phyloP scores from a whole-genome alignment of 2,329 filamentous ascomycete genomes.

The Botrytis aclada region DNA sequence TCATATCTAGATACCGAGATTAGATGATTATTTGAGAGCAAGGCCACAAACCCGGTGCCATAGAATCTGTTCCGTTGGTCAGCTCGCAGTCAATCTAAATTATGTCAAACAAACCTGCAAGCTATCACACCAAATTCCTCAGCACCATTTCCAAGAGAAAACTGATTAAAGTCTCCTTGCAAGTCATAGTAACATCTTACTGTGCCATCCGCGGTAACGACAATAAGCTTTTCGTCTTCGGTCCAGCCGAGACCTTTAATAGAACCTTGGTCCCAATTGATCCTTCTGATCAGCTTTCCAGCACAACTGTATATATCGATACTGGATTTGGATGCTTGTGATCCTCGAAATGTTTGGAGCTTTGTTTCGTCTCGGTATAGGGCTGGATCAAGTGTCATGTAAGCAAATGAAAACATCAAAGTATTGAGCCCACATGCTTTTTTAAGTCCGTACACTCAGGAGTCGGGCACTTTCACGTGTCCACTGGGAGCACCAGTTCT shows the following conservation, averaged over 20 bases:
- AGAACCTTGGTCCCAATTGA: conserved; percentile 86
- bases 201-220: conserved; percentile 84
- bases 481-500: not conserved
- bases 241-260: conserved; percentile 94
- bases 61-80: conserved; percentile 61
- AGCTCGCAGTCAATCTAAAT: conserved; percentile 5
- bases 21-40: conserved; percentile 83
- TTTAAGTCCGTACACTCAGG: not conserved
- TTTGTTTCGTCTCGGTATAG: conserved; percentile 87
- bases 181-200: conserved; percentile 85
- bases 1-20: conserved; percentile 85
- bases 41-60: conserved; percentile 84
- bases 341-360: conserved; percentile 71
- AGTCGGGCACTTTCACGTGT: not conserved
- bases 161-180: conserved; percentile 93
- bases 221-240: conserved; percentile 86
- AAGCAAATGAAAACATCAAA: not conserved
- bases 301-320: conserved; percentile 95
- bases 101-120: conserved; percentile 54
- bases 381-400: conserved; percentile 51
- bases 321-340: conserved; percentile 69
- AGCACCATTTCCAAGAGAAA: conserved; percentile 83
- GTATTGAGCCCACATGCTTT: not conserved
- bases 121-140: conserved; percentile 83
- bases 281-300: conserved; percentile 79